Conservation (phyloP, 768 basidiomycete genomes). For the Clavulina sp. region DNA sequence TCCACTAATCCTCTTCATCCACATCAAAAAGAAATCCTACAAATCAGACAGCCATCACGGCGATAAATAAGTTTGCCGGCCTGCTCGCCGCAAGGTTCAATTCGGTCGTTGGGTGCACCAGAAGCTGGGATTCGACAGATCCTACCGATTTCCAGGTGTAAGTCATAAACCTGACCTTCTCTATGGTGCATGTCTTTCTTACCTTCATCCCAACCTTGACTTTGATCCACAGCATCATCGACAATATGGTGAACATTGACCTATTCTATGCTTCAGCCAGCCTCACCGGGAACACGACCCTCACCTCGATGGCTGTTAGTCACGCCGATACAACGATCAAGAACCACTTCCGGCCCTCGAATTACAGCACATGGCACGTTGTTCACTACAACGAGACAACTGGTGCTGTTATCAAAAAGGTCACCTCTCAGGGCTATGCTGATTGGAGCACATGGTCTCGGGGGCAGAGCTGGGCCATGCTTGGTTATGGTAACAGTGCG, state of each 20-base stretch:
- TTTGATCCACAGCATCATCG: conserved; percentile 14
- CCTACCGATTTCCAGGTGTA: conserved; percentile 8
- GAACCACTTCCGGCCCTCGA: conserved; percentile 13
- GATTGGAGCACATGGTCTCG: conserved; percentile 55
- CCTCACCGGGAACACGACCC: conserved; percentile 8
- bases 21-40: conserved; percentile 9
- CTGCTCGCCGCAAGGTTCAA: conserved; percentile 10
- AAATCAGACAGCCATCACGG: conserved; percentile 7
- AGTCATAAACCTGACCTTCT: too few relatives aligned
- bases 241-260: conserved; percentile 15
- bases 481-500: conserved; percentile 53
- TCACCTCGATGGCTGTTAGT: conserved; percentile 12
- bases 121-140: conserved; percentile 11
- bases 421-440: conserved; percentile 46
- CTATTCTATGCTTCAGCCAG: conserved; percentile 4
- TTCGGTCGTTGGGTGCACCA: conserved; percentile 11
- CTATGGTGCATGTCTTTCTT: too few relatives aligned
- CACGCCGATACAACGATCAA: conserved; percentile 15
- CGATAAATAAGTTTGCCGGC: conserved; percentile 9
- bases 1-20: too few relatives aligned
- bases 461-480: conserved; percentile 55
- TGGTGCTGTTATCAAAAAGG: conserved; percentile 36
- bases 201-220: too few relatives aligned
- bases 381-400: conserved; percentile 20
- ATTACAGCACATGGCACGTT: conserved; percentile 13